A percentile compares a stretch with the other conserved stretches of the same genome.
Evolutionary conservation across 2,329 filamentous ascomycete genomes (phyloP).

Genomic region (Curvularia hawaiiensis): DNA sequence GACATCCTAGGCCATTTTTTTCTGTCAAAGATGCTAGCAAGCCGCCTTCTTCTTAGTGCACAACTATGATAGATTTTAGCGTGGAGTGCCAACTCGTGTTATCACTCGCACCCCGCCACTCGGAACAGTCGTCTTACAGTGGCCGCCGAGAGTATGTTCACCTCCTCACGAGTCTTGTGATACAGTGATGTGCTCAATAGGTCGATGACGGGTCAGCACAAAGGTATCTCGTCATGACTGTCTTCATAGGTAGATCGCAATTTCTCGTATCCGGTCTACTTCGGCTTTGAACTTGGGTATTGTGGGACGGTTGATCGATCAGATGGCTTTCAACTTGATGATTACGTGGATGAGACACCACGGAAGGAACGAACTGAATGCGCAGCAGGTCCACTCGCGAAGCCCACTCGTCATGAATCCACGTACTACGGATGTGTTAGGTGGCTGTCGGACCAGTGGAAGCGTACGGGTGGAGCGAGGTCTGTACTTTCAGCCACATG

Average conservation of each 20-base stretch:
- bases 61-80: too few relatives aligned
- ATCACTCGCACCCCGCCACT: neutral
- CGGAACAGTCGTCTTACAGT: neutral
- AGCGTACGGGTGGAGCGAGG: too few relatives aligned
- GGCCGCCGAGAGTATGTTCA: neutral
- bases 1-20: neutral
- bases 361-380: neutral
- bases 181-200: neutral
- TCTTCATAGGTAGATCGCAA: constrained; percentile 2
- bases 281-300: neutral
- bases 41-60: neutral
- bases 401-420: neutral
- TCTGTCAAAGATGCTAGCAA: neutral
- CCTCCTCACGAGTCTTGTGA: neutral
- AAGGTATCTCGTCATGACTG: neutral
- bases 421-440: neutral
- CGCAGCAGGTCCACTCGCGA: neutral
- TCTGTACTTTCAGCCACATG: neutral
- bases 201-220: constrained; percentile 1
- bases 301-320: constrained; percentile 2
- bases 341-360: neutral
- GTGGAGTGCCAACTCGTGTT: neutral
- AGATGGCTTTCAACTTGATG: neutral
- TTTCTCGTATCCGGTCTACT: constrained; percentile 3
- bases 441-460: neutral